Conservation (phyloP, 306 rosid genomes). For the Rosa multiflora region DNA sequence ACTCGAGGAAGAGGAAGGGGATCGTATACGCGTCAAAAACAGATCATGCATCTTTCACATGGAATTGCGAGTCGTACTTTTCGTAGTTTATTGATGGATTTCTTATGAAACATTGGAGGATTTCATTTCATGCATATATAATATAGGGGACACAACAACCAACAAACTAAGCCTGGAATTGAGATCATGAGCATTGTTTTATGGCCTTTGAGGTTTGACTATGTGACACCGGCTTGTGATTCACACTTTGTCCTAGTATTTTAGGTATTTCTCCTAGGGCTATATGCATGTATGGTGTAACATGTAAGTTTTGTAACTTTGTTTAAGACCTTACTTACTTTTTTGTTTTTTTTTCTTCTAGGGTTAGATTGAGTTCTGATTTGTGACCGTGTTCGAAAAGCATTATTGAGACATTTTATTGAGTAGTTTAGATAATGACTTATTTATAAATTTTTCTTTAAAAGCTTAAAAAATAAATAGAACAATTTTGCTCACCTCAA, state of each 20-base stretch:
- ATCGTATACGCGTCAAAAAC: conserved; percentile 13
- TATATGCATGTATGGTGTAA: background rate
- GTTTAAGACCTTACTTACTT: background rate
- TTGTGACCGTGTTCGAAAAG: no score
- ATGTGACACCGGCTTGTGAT: background rate
- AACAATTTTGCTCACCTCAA: no score
- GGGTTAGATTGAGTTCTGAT: no score
- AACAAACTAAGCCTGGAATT: background rate
- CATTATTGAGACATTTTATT: no score
- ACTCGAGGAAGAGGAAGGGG: background rate
- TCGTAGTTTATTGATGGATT: background rate
- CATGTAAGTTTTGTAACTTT: background rate
- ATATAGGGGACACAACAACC: conserved; percentile 1
- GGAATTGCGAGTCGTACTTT: background rate
- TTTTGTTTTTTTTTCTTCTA: no score
- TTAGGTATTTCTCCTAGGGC: background rate
- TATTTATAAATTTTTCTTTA: no score
- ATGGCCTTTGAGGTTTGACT: background rate
- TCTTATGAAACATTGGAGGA: background rate
- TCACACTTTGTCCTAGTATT: background rate
- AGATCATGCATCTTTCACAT: conserved; percentile 25
- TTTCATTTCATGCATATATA: background rate
- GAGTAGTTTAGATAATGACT: no score
- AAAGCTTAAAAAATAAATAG: no score
- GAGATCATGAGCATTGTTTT: background rate